Evolutionary conservation across 148 eudicot genomes (phyloP).

Genomic region (Heliamphora exappendiculata): DNA sequence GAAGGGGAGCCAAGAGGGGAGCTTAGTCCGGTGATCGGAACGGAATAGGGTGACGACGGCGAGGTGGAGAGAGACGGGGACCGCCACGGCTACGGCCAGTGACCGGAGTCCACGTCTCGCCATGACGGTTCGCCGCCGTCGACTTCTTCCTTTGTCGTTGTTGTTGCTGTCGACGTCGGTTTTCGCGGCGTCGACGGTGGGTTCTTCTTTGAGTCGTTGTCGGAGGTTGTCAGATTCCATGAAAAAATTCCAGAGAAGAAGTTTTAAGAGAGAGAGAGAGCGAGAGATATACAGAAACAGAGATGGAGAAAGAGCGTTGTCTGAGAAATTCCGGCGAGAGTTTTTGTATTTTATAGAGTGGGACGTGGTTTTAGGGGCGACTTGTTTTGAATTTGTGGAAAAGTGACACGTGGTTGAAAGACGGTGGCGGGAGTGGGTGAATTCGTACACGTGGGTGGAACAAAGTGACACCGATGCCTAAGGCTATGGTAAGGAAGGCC

Average conservation of each 20-base stretch:
- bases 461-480: conserved; percentile 7
- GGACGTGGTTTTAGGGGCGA: conserved; percentile 6
- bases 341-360: conserved; percentile 9
- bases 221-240: conserved; percentile 40
- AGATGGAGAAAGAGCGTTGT: too few species aligned
- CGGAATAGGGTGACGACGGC: conserved; percentile 44
- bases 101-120: conserved; percentile 67
- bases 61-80: conserved; percentile 47
- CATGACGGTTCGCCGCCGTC: conserved; percentile 22
- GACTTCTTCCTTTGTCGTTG: conserved; percentile 7
- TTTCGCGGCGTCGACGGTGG: conserved; percentile 2
- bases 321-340: conserved; percentile 8
- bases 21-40: conserved; percentile 17
- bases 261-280: not conserved
- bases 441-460: conserved; percentile 19
- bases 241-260: not conserved
- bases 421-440: conserved; percentile 5
- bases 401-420: conserved; percentile 21
- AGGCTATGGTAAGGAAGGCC: conserved; percentile 3
- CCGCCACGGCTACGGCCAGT: conserved; percentile 40
- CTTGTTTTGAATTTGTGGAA: not conserved
- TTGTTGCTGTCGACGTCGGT: not conserved
- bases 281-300: not conserved
- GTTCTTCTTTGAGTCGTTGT: conserved; percentile 27
- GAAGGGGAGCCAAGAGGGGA: conserved; percentile 45